phyloP scores from a whole-genome alignment of 2,329 filamentous ascomycete genomes.

The Calonectria naviculata region DNA sequence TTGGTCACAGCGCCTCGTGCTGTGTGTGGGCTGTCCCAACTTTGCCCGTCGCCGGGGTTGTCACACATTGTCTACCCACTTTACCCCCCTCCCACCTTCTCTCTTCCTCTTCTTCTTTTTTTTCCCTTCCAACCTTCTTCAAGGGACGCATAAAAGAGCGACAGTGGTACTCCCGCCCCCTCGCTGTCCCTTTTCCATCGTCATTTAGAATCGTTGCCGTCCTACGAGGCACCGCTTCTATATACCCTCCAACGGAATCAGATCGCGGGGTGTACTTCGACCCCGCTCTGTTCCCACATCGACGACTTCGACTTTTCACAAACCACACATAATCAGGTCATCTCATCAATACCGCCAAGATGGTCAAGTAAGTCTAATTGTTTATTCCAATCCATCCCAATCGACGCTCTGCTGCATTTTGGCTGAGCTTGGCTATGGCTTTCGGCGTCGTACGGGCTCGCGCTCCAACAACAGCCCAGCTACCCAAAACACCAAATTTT shows the following conservation, averaged over 20 bases:
- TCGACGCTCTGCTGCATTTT: background rate
- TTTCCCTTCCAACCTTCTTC: constrained; percentile 33
- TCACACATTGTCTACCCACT: constrained; percentile 38
- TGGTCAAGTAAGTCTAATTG: constrained; percentile 92
- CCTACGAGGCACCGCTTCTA: constrained; percentile 41
- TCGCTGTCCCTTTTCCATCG: constrained; percentile 53
- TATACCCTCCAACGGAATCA: constrained; percentile 40
- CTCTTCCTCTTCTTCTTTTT: constrained; percentile 36
- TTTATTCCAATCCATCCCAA: constrained; percentile 20
- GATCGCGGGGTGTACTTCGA: constrained; percentile 56
- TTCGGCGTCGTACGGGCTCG: background rate
- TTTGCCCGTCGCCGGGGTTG: constrained; percentile 26
- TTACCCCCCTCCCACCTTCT: constrained; percentile 38
- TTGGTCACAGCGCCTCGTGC: constrained; percentile 20
- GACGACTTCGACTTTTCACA: constrained; percentile 49
- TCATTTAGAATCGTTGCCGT: constrained; percentile 44
- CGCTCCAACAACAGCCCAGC: background rate
- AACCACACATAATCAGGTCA: constrained; percentile 51
- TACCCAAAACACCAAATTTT: constrained; percentile 30
- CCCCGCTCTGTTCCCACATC: constrained; percentile 56
- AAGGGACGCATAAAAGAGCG: constrained; percentile 54
- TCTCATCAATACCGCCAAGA: constrained; percentile 84
- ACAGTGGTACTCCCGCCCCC: constrained; percentile 46
- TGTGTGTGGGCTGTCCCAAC: constrained; percentile 27
- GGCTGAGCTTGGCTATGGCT: constrained; percentile 14